phyloP scores from a whole-genome alignment of 306 rosid species.

The Gastrolobium bilobum region DNA sequence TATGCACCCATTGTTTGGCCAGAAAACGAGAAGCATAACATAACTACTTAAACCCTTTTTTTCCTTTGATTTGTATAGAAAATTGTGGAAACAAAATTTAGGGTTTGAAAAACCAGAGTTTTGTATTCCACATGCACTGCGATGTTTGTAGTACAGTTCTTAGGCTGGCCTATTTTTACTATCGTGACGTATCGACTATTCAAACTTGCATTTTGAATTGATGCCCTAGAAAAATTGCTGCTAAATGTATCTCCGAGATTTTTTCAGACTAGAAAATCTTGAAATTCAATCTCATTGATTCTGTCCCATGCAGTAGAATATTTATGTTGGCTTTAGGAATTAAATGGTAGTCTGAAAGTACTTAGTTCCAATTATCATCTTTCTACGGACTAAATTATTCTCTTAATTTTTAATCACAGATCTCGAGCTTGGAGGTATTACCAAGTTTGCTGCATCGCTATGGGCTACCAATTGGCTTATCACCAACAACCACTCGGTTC shows the following conservation, averaged over 20 bases:
- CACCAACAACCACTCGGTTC: slow-evolving; percentile 47
- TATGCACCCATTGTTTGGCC: not conserved
- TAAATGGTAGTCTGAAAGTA: not conserved
- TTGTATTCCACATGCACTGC: not conserved
- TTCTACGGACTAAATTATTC: slow-evolving; percentile 22
- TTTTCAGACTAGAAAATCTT: slow-evolving; percentile 2
- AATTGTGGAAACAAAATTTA: not conserved
- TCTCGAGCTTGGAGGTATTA: slow-evolving; percentile 52
- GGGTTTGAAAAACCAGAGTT: slow-evolving; percentile 31
- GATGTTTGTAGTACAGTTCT: not conserved
- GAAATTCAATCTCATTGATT: not conserved
- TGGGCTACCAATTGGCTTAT: slow-evolving; percentile 52
- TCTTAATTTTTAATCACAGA: slow-evolving; percentile 38
- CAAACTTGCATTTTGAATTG: not conserved
- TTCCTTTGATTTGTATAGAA: slow-evolving; percentile 14
- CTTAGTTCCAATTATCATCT: slow-evolving; percentile 3
- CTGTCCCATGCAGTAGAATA: slow-evolving; percentile 1
- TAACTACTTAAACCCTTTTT: not conserved
- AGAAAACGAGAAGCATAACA: not conserved
- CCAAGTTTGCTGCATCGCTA: slow-evolving; percentile 43
- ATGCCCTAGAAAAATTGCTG: not conserved
- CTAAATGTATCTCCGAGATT: not conserved
- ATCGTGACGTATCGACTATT: not conserved
- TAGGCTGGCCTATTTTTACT: not conserved
- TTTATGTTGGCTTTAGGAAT: not conserved